phyloP scores from a whole-genome alignment of 176 grass and related monocot species.

The Poa pratensis region DNA sequence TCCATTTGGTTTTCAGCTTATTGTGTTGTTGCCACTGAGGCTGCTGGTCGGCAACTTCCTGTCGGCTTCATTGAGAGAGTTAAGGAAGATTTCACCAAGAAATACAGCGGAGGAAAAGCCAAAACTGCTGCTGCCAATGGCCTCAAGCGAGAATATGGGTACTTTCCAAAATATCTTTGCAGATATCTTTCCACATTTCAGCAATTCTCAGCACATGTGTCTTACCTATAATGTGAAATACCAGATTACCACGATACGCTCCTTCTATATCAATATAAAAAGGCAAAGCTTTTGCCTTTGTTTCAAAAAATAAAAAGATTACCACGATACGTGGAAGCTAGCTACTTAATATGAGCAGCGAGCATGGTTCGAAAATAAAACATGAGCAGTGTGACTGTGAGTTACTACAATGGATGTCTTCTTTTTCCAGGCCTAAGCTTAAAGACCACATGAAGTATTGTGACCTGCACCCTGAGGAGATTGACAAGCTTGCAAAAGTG shows the following conservation, averaged over 20 bases:
- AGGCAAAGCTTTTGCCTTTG: too few relatives aligned
- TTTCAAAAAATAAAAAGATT: too few relatives aligned
- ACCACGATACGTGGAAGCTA: background rate
- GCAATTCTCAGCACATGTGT: background rate
- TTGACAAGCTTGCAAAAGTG: slow-evolving; percentile 86
- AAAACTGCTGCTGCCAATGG: slow-evolving; percentile 66
- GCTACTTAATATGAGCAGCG: background rate
- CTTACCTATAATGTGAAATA: background rate
- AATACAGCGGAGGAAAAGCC: slow-evolving; percentile 81
- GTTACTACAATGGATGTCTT: background rate
- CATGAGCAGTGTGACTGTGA: background rate
- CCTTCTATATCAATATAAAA: too few relatives aligned
- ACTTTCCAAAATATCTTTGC: background rate
- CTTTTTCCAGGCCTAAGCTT: slow-evolving; percentile 65
- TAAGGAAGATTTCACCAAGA: slow-evolving; percentile 86
- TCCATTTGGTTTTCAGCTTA: slow-evolving; percentile 60
- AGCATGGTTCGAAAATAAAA: background rate
- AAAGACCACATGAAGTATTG: slow-evolving; percentile 92
- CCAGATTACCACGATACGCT: background rate
- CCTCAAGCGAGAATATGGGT: slow-evolving; percentile 87
- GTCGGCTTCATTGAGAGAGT: slow-evolving; percentile 83
- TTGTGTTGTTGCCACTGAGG: slow-evolving; percentile 79
- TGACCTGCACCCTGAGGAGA: slow-evolving; percentile 79
- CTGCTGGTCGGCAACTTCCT: slow-evolving; percentile 70
- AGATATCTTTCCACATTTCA: background rate